Evolutionary conservation across 192 early-diverging fungal genomes (phyloP).

Genomic region (Coemansia sp.): DNA sequence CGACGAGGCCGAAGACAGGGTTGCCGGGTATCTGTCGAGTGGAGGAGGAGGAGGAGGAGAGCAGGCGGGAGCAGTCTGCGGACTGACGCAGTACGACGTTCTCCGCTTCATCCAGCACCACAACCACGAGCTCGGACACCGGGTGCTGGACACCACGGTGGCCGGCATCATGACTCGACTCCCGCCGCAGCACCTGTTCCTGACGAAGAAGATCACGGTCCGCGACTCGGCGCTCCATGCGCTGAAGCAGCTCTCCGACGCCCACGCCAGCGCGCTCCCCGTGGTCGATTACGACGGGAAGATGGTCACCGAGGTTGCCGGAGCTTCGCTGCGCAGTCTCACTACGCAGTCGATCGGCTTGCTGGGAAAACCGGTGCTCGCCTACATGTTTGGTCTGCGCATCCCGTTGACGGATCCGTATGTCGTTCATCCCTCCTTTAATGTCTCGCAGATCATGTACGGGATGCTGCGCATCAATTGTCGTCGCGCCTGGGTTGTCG

Average conservation of each 20-base stretch:
- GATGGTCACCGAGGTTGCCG: constrained; percentile 46
- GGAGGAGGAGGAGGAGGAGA: background rate
- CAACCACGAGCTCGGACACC: constrained; percentile 44
- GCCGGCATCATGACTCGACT: constrained; percentile 15
- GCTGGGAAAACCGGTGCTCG: constrained; percentile 50
- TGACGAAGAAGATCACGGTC: constrained; percentile 12
- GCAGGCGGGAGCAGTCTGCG: constrained; percentile 14
- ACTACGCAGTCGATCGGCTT: constrained; percentile 23
- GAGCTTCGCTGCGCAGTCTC: constrained; percentile 36
- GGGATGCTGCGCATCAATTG: constrained; percentile 49
- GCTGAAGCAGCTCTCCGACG: constrained; percentile 27
- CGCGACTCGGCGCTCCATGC: constrained; percentile 43
- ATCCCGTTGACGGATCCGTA: constrained; percentile 32
- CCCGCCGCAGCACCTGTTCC: constrained; percentile 5
- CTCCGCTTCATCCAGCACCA: constrained; percentile 54
- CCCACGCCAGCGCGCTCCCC: constrained; percentile 45
- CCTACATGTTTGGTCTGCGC: constrained; percentile 42
- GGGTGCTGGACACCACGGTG: constrained; percentile 18
- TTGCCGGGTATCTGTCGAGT: background rate
- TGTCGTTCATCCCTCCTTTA: constrained; percentile 41
- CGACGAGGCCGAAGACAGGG: constrained; percentile 6
- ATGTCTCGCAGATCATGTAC: constrained; percentile 46
- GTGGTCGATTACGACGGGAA: constrained; percentile 47
- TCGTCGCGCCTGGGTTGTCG: constrained; percentile 52
- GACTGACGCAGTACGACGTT: constrained; percentile 53